These are phyloP conservation scores for Ganoderma sinense DNA, from an alignment of 1,284 basidiomycete genomes.

Conservation along the genomic window DNA sequence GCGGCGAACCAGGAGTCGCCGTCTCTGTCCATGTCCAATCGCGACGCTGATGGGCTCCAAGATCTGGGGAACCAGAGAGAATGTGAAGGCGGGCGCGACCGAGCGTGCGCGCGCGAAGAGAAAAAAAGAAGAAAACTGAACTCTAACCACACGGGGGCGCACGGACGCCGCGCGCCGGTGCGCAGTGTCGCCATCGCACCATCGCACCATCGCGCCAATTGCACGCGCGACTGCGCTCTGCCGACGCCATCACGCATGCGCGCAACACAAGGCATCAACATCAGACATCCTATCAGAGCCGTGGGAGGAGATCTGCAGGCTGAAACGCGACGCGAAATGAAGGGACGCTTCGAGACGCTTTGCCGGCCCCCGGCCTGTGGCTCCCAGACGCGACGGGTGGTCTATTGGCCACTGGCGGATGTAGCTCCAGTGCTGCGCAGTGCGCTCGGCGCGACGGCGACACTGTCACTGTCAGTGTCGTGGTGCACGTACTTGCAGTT, in stretches of 20 bases:
- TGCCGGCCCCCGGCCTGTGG: not conserved
- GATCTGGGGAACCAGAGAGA: not conserved
- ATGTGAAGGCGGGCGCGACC: not conserved
- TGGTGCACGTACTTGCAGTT: no score
- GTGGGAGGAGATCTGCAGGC: constrained; percentile 3
- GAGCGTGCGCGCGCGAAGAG: no score
- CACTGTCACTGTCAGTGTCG: no score
- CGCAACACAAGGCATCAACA: not conserved
- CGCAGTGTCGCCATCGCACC: not conserved
- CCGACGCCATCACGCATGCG: no score
- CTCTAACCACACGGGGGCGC: not conserved
- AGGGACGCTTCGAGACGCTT: not conserved
- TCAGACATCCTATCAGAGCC: constrained; percentile 2
- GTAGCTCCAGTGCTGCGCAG: not conserved
- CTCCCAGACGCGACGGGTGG: no score
- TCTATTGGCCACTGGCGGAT: not conserved
- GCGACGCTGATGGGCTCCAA: not conserved
- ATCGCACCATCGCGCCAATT: not conserved
- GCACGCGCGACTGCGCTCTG: not conserved
- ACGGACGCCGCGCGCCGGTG: not conserved
- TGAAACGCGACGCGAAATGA: not conserved
- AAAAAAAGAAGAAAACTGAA: not conserved
- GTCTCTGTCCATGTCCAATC: no score
- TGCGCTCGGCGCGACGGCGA: not conserved
- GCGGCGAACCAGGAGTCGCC: not conserved